phyloP scores from a whole-genome alignment of 2,329 filamentous ascomycete species.

The Cryphonectria japonica region DNA sequence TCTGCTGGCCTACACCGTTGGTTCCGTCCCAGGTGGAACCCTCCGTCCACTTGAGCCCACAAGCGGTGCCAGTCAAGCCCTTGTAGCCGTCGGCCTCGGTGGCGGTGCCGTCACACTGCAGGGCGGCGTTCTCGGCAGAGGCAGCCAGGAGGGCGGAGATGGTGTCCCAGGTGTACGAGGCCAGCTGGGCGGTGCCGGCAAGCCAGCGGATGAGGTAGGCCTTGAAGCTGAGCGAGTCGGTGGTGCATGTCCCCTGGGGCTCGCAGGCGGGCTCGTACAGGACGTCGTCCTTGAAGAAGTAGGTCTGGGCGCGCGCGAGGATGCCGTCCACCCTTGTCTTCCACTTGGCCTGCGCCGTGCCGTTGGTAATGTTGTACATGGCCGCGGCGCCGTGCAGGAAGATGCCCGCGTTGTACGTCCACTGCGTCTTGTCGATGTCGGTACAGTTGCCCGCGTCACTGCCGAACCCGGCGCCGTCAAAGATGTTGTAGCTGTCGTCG shows the following conservation, averaged over 20 bases:
- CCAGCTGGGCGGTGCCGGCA: conserved; percentile 43
- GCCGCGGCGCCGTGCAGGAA: conserved; percentile 48
- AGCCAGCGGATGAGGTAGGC: conserved; percentile 60
- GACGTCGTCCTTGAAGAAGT: conserved; percentile 59
- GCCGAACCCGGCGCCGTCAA: conserved; percentile 51
- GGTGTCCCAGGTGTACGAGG: conserved; percentile 40
- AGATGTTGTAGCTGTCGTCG: conserved; percentile 47
- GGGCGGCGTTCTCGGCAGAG: conserved; percentile 45
- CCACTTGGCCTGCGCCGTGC: conserved; percentile 58
- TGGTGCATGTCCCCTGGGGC: conserved; percentile 49
- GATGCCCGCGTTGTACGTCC: conserved; percentile 55
- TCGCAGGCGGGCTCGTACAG: conserved; percentile 63
- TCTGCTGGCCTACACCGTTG: conserved; percentile 52
- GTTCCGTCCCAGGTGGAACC: conserved; percentile 46
- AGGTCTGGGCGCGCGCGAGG: conserved; percentile 48
- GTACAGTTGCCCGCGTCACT: conserved; percentile 43
- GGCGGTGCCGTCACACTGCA: conserved; percentile 39
- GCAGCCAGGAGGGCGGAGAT: conserved; percentile 43
- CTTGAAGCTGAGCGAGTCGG: conserved; percentile 62
- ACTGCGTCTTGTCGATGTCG: conserved; percentile 51
- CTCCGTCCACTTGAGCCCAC: conserved; percentile 51
- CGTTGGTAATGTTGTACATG: conserved; percentile 54
- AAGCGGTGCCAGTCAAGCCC: conserved; percentile 46
- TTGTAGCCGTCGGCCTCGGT: conserved; percentile 32
- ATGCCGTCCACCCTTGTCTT: conserved; percentile 57